Evolutionary conservation across 306 rosid genomes (phyloP), one percentile per base, ranked within the genome.

Genomic region (Glycine tomentella): DNA sequence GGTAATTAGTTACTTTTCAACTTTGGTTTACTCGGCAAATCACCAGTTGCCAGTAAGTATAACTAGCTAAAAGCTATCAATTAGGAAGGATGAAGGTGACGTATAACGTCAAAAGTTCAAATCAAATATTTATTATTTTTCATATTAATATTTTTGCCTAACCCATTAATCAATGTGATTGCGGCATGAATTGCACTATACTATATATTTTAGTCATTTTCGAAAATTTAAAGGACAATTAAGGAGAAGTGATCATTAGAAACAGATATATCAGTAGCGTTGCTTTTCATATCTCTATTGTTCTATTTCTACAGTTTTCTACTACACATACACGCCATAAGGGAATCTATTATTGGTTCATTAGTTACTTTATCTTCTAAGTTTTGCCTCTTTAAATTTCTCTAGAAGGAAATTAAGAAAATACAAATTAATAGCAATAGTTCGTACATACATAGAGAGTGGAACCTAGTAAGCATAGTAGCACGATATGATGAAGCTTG

Each of bases 231-330:
- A 52, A 13, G 57, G n/a, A 14, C 14, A 52, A 14, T 25, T 25
- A 36, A 4, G 8, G 17, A 52, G 5, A 52, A 52, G 8, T 52
- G 17, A 13, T 49, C 10, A 25, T 49, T 69, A 70, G 20, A 50
- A 71, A 71, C 14, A 12, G 62, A 42, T n/a, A 11, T 13, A 38
- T 36, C 6, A 48, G n/a, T 2, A 36, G 45, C 8, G 38, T 59
- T 59, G 66, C 44, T 74, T 62, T 38, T 38, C 5, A 17, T 56
- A 33, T 72, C 61, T 76, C 48, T 9, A 20, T 62, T 13, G 62
- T 63, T 48, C 11, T 14, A 76, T 34, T 63, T 63, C 13, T 64
- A 20, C 1, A 64, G 61, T 49, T 7, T 50, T 62, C 7, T 15
- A 13, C 9, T 31, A 63, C 2, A 10, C 58, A 38, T 52, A n/a